A percentile compares a stretch with the other conserved stretches of the same genome.
Evolutionary conservation across 768 basidiomycete species (phyloP).

Genomic region (Epithele typhae): DNA sequence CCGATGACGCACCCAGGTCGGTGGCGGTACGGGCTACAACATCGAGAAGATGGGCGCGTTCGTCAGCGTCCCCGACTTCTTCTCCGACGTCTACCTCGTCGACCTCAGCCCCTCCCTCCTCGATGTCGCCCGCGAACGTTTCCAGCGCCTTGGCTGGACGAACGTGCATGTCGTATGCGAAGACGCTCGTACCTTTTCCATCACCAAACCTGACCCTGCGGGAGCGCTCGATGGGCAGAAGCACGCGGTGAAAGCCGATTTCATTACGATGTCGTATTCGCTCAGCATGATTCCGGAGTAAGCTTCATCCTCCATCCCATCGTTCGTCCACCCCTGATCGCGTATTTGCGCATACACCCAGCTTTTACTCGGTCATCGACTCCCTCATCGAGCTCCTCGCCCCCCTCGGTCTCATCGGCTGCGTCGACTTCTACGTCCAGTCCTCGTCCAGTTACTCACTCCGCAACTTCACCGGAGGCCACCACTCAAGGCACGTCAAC

Average conservation of each 20-base stretch:
- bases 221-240: slow-evolving; percentile 42
- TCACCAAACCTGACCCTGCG: slow-evolving; percentile 25
- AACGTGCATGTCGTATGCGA: slow-evolving; percentile 71
- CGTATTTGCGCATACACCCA: slow-evolving; percentile 21
- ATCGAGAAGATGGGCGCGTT: slow-evolving; percentile 69
- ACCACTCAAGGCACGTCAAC: slow-evolving; percentile 16
- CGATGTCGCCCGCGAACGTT: slow-evolving; percentile 64
- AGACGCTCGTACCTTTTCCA: slow-evolving; percentile 63
- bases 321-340: slow-evolving; percentile 36
- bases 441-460: slow-evolving; percentile 14
- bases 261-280: slow-evolving; percentile 53
- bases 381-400: slow-evolving; percentile 61
- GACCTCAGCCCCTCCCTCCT: slow-evolving; percentile 72
- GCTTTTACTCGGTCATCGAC: slow-evolving; percentile 63
- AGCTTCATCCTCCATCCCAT: slow-evolving; percentile 5
- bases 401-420: slow-evolving; percentile 32
- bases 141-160: slow-evolving; percentile 62
- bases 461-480: slow-evolving; percentile 15
- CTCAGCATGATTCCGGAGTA: slow-evolving; percentile 45
- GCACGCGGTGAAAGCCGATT: slow-evolving; percentile 37
- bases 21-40: slow-evolving; percentile 45
- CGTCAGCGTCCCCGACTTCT: slow-evolving; percentile 55
- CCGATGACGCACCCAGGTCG: not conserved
- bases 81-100: slow-evolving; percentile 67
- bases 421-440: slow-evolving; percentile 17